A percentile compares a stretch with the other conserved stretches of the same genome.
phyloP scores from a whole-genome alignment of 192 early-diverging fungal genomes.

The Rhizophagus prolifer region DNA sequence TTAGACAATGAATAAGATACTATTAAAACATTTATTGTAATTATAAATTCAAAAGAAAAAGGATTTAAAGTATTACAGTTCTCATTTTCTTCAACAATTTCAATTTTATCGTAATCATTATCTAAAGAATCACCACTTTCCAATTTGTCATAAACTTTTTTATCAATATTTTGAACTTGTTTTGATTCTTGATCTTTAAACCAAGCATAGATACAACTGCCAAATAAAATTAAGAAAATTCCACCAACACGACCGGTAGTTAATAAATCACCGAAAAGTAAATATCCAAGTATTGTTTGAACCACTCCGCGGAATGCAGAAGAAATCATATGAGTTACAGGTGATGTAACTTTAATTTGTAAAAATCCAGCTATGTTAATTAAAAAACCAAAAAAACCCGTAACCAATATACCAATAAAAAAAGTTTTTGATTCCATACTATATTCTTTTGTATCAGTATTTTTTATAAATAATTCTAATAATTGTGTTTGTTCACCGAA shows the following conservation, averaged over 20 bases:
- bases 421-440: constrained; percentile 30
- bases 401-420: constrained; percentile 38
- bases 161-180: neutral
- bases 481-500: constrained; percentile 40
- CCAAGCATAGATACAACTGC: constrained; percentile 39
- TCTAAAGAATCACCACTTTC: neutral
- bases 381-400: constrained; percentile 60
- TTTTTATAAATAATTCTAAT: neutral
- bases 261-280: constrained; percentile 39
- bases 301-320: constrained; percentile 58
- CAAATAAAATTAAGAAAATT: constrained; percentile 38
- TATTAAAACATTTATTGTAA: too few species aligned
- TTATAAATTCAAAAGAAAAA: too few species aligned
- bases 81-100: neutral
- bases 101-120: neutral
- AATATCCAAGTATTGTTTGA: constrained; percentile 39
- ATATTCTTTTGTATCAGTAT: neutral
- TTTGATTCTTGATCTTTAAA: constrained; percentile 35
- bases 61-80: neutral
- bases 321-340: constrained; percentile 59
- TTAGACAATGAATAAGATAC: constrained; percentile 36
- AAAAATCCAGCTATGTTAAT: constrained; percentile 64
- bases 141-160: neutral
- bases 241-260: constrained; percentile 39
- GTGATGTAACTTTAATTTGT: constrained; percentile 63